Conservation (phyloP, 352 stramenopile species). For the Phytophthora agathidicida region DNA sequence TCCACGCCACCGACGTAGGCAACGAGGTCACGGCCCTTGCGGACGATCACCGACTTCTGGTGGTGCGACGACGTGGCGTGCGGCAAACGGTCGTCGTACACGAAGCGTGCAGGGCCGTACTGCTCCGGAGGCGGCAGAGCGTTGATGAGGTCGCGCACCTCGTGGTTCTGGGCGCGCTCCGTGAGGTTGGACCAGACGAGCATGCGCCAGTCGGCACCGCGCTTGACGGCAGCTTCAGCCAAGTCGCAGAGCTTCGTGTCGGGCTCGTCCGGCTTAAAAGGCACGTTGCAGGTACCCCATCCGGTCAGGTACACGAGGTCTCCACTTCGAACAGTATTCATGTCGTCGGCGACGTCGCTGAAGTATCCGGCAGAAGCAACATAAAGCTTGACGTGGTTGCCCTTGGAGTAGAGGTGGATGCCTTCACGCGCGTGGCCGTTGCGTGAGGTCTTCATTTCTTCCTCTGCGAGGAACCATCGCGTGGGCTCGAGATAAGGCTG, state of each 20-base stretch:
- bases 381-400: constrained; percentile 63
- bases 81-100: constrained; percentile 73
- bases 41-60: constrained; percentile 71
- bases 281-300: constrained; percentile 69
- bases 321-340: constrained; percentile 30
- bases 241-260: constrained; percentile 47
- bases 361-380: constrained; percentile 57
- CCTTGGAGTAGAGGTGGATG: constrained; percentile 50
- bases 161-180: constrained; percentile 57
- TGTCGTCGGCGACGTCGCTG: constrained; percentile 49
- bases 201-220: constrained; percentile 37
- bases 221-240: constrained; percentile 39
- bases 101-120: constrained; percentile 41
- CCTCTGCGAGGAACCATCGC: constrained; percentile 66
- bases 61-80: constrained; percentile 66
- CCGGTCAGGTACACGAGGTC: constrained; percentile 59
- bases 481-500: constrained; percentile 58
- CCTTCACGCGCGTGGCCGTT: constrained; percentile 46
- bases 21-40: constrained; percentile 40
- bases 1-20: constrained; percentile 66
- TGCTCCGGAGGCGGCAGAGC: constrained; percentile 35
- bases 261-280: constrained; percentile 50
- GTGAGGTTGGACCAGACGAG: constrained; percentile 73
- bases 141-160: constrained; percentile 64
- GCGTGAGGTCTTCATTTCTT: constrained; percentile 58